Evolutionary conservation across 1,284 basidiomycete species (phyloP).

Genomic region (Apiotrichum domesticum): DNA sequence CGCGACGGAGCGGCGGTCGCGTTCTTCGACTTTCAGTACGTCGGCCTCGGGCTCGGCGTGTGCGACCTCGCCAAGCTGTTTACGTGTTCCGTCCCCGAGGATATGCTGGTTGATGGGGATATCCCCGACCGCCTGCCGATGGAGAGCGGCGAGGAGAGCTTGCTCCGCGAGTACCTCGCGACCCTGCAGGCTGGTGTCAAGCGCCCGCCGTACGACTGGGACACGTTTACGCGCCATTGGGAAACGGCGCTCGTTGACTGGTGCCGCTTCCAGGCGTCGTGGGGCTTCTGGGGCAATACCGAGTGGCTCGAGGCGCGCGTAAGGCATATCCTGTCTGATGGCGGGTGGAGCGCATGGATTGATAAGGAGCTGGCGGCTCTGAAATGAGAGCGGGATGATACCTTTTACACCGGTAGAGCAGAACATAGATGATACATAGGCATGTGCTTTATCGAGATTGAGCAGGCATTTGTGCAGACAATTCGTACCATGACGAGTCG

Average conservation of each 20-base stretch:
- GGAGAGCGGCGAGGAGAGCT: conserved; percentile 5
- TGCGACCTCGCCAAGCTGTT: conserved; percentile 21
- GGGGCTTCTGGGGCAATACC: conserved; percentile 19
- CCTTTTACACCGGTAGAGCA: no score
- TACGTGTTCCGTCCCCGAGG: conserved; percentile 12
- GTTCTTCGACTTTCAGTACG: conserved; percentile 20
- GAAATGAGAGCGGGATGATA: no score
- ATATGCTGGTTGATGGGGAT: conserved; percentile 1
- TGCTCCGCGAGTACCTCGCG: conserved; percentile 6
- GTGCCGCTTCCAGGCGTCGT: conserved; percentile 19
- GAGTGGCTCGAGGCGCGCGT: conserved; percentile 16
- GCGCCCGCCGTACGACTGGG: conserved; percentile 7
- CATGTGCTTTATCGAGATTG: no score
- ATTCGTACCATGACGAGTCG: no score
- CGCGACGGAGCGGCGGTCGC: conserved; percentile 1
- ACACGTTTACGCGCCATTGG: conserved; percentile 14
- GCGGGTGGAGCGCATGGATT: conserved; percentile 11
- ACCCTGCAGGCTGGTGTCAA: neutral
- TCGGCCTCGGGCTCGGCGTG: conserved; percentile 15
- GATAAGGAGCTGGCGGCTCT: neutral
- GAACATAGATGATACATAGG: no score
- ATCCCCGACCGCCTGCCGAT: neutral
- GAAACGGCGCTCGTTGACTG: conserved; percentile 20
- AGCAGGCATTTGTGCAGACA: no score
- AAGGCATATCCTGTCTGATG: conserved; percentile 8